Evolutionary conservation across 495 filamentous ascomycete species (phyloP).

Genomic region (Trichocladium antarcticum): DNA sequence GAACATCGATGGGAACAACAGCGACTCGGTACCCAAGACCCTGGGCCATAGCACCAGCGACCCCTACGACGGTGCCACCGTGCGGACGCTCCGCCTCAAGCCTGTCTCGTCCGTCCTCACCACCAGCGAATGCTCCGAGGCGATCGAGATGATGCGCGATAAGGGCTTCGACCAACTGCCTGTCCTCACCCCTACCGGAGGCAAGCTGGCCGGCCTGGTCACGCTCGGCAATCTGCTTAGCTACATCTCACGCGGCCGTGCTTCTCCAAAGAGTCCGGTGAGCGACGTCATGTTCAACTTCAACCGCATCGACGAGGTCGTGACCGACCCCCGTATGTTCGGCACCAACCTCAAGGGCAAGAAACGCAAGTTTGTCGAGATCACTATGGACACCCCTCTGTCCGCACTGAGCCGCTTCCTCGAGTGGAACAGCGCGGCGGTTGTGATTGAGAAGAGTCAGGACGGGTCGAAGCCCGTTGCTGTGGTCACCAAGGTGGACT

Average conservation of each 20-base stretch:
- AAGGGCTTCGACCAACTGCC: constrained; percentile 94
- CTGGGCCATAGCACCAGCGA: constrained; percentile 33
- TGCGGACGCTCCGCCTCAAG: constrained; percentile 73
- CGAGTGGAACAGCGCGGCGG: constrained; percentile 92
- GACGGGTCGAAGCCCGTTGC: constrained; percentile 60
- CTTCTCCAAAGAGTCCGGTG: constrained; percentile 58
- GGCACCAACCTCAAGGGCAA: constrained; percentile 36
- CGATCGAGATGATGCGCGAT: constrained; percentile 94
- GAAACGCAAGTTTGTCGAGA: constrained; percentile 75
- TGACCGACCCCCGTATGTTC: constrained; percentile 68
- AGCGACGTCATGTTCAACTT: constrained; percentile 96
- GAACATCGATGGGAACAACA: constrained; percentile 31
- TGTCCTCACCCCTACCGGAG: constrained; percentile 58
- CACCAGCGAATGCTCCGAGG: constrained; percentile 59
- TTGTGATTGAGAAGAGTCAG: constrained; percentile 64
- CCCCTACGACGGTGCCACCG: constrained; percentile 59
- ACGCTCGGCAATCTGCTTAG: constrained; percentile 91
- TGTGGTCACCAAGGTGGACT: constrained; percentile 91
- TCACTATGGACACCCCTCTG: constrained; percentile 81
- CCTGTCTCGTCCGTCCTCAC: constrained; percentile 76
- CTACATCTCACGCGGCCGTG: constrained; percentile 72
- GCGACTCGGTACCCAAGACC: constrained; percentile 13
- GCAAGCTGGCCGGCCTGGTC: constrained; percentile 75
- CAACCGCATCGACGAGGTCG: constrained; percentile 66
- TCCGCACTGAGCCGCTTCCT: constrained; percentile 80